Percentiles rank a stretch among this genome's conserved stretches.
phyloP scores from a whole-genome alignment of 441 rosid species.

The Corymbia calophylla region DNA sequence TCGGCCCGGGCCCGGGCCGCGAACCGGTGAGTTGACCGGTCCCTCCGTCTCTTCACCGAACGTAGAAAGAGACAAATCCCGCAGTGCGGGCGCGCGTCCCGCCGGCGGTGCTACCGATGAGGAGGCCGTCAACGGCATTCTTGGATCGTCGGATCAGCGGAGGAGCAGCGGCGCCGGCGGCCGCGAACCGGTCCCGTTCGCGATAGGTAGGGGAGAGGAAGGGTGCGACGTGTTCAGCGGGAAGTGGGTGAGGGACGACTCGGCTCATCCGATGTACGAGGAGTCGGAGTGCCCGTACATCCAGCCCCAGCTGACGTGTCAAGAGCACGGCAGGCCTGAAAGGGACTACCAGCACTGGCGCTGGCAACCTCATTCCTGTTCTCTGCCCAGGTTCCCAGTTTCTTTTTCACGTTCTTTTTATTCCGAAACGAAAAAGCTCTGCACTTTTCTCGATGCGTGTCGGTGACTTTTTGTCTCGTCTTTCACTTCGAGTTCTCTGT shows the following conservation, averaged over 20 bases:
- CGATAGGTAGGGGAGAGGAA: constrained; percentile 45
- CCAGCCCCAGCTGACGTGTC: constrained; percentile 92
- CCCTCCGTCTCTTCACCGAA: neutral
- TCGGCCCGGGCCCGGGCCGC: constrained; percentile 2
- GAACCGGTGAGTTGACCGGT: constrained; percentile 26
- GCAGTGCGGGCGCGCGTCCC: neutral
- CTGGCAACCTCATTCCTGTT: constrained; percentile 85
- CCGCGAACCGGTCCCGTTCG: constrained; percentile 44
- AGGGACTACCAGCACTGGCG: constrained; percentile 67
- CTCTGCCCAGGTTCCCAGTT: constrained; percentile 55
- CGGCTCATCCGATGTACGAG: constrained; percentile 56
- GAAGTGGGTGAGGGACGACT: constrained; percentile 75
- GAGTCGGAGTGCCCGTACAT: constrained; percentile 93
- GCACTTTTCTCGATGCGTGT: neutral
- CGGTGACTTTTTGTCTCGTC: neutral
- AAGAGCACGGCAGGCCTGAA: constrained; percentile 76
- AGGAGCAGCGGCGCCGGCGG: neutral
- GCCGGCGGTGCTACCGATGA: neutral
- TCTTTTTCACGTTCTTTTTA: neutral
- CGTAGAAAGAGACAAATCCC: neutral
- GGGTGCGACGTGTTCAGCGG: constrained; percentile 72
- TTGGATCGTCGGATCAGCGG: neutral
- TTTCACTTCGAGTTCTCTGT: neutral
- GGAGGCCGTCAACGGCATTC: neutral
- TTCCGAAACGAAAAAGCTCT: neutral